phyloP scores from a whole-genome alignment of 106 monocot genomes.

The Acorus gramineus region DNA sequence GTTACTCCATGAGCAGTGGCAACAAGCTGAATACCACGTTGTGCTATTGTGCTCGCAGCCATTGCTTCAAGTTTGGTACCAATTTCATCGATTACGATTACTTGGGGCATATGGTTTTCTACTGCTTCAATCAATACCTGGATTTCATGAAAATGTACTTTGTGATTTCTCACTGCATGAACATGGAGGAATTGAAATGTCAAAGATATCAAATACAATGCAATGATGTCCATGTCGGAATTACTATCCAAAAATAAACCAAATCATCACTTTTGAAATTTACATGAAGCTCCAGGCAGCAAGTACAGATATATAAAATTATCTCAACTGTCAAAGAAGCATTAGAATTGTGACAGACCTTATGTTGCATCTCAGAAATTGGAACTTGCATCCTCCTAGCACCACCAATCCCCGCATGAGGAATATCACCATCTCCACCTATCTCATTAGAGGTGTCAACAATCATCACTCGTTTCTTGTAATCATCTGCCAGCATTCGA shows the following conservation, averaged over 20 bases:
- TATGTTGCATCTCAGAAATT: slow-evolving; percentile 65
- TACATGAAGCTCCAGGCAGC: too few species aligned
- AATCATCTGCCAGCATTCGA: slow-evolving; percentile 83
- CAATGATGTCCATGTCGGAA: too few species aligned
- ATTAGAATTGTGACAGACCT: slow-evolving; percentile 22
- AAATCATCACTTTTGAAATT: too few species aligned
- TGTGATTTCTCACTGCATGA: too few species aligned
- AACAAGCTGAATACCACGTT: slow-evolving; percentile 82
- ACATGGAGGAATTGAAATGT: too few species aligned
- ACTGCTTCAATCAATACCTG: slow-evolving; percentile 86
- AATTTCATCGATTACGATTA: slow-evolving; percentile 88
- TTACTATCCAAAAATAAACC: too few species aligned
- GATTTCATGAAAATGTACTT: background rate
- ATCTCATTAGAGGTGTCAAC: slow-evolving; percentile 99
- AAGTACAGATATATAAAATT: too few species aligned
- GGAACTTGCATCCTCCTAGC: slow-evolving; percentile 93
- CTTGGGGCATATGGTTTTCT: slow-evolving; percentile 92
- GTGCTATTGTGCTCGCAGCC: slow-evolving; percentile 88
- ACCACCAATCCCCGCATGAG: slow-evolving; percentile 75
- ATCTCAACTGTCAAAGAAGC: background rate
- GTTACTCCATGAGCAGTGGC: slow-evolving; percentile 73
- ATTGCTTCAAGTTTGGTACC: slow-evolving; percentile 71
- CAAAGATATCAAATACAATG: too few species aligned
- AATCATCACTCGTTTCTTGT: slow-evolving; percentile 81
- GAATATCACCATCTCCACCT: slow-evolving; percentile 93